phyloP scores from a whole-genome alignment of 768 basidiomycete species.

The Leccinum truebloodii region DNA sequence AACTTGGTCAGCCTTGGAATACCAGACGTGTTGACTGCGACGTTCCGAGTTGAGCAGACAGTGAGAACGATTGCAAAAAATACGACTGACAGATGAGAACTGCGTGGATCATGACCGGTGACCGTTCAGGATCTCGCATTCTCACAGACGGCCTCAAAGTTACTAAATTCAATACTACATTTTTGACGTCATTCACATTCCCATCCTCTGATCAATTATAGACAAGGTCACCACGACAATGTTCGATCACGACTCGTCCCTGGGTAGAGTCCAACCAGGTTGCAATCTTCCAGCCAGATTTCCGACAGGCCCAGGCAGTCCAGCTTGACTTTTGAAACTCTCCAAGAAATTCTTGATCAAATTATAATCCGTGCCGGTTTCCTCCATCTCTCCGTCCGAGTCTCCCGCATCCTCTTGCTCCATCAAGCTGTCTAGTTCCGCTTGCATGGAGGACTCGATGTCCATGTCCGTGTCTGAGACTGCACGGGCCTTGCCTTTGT shows the following conservation, averaged over 20 bases:
- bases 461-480: conserved; percentile 55
- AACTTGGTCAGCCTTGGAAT: conserved; percentile 84
- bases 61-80: conserved; percentile 18
- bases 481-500: conserved; percentile 39
- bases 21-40: conserved; percentile 91
- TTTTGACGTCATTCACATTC: not conserved
- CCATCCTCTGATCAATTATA: not conserved
- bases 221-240: not conserved
- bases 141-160: not conserved
- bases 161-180: not conserved
- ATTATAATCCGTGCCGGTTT: conserved; percentile 72
- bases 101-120: conserved; percentile 78
- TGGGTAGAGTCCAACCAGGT: conserved; percentile 71
- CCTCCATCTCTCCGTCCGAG: conserved; percentile 54
- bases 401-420: conserved; percentile 46
- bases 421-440: conserved; percentile 71
- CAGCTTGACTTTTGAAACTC: conserved; percentile 91
- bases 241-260: conserved; percentile 51
- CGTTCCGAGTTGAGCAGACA: conserved; percentile 22
- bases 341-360: conserved; percentile 97
- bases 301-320: conserved; percentile 88
- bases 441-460: conserved; percentile 87
- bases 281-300: conserved; percentile 85
- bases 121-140: not conserved
- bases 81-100: conserved; percentile 74